A percentile compares a stretch with the other conserved stretches of the same genome.
Evolutionary conservation across 1,284 basidiomycete genomes (phyloP).

Genomic region (Leccinum huronense): DNA sequence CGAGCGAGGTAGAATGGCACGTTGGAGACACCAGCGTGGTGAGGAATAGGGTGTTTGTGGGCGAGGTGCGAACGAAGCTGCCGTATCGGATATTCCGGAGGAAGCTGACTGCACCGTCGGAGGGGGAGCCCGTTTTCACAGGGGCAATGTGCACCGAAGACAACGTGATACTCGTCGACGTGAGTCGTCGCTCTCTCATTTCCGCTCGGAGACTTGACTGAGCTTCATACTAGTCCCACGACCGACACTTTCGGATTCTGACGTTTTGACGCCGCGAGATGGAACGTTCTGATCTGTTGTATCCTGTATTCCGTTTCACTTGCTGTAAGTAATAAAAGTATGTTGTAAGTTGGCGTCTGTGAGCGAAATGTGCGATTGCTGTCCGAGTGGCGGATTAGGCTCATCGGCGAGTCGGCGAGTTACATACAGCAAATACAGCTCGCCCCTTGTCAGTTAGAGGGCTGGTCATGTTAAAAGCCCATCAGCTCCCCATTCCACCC

Average conservation of each 20-base stretch:
- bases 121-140: slow-evolving; percentile 19
- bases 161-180: slow-evolving; percentile 50
- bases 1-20: slow-evolving; percentile 25
- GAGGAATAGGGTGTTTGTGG: slow-evolving; percentile 34
- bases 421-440: slow-evolving; percentile 35
- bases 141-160: slow-evolving; percentile 57
- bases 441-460: slow-evolving; percentile 13
- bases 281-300: not conserved
- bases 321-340: not conserved
- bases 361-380: slow-evolving; percentile 32
- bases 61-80: slow-evolving; percentile 44
- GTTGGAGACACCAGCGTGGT: slow-evolving; percentile 26
- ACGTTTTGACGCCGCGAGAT: slow-evolving; percentile 23
- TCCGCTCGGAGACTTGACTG: not conserved
- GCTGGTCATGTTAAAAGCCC: slow-evolving; percentile 25
- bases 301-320: not conserved
- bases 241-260: slow-evolving; percentile 31
- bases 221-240: slow-evolving; percentile 16
- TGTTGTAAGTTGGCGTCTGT: not conserved
- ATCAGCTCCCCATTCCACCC: not conserved
- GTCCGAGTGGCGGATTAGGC: slow-evolving; percentile 30
- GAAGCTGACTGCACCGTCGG: slow-evolving; percentile 14
- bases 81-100: slow-evolving; percentile 41
- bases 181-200: slow-evolving; percentile 28
- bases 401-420: slow-evolving; percentile 8